Base-by-base conservation (phyloP, 495 filamentous ascomycete species). In the Peziza echinospora region DNA sequence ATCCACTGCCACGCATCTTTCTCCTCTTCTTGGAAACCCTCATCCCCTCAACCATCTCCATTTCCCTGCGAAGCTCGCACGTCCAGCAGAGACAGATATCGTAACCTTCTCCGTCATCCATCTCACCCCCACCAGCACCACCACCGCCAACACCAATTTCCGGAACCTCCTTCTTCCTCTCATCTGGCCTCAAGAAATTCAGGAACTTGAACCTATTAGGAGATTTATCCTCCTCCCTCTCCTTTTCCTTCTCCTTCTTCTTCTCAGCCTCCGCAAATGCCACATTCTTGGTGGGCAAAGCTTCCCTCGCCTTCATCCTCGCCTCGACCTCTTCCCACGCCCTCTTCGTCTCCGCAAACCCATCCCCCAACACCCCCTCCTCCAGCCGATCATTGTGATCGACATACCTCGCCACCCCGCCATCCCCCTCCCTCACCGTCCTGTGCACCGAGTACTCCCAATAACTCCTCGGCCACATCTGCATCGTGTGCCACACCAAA, bases 371-470 rank as follows among this genome's bases (percentile, higher is more conserved):
- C 19, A 63, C 64, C 34, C 55, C 64, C 47, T 81, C 77, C 16
- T 71, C 72, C 25, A 92, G 76, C 58, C 84, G 84, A 67, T 92
- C 85, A 60, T 92, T 80, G 60, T 92, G 85, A 55, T 86, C 80
- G 48, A 89, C 67, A 56, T 85, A 80, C 30, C 68, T 68, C 2
- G 34, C 45, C 0, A 49, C 52, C 3, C 30, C 30, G 13, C 30
- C 30, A 37, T 2, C 30, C 30, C 30, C 30, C 13, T 11, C 30
- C 2, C 3, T 37, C 8, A 16, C 30, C 0, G 57, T 62, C 25
- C 57, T 51, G 2, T 21, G 39, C 2, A 50, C 37, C n/a, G 67
- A 73, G 56, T 67, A 80, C n/a, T 43, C 30, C 53, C 71, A 77
- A 61, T 91, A 91, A 16, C 57, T 47, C 13, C 56, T 54, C 0